Evolutionary conservation across 2,329 filamentous ascomycete genomes (phyloP).

Genomic region (Bipolaris zeicola): DNA sequence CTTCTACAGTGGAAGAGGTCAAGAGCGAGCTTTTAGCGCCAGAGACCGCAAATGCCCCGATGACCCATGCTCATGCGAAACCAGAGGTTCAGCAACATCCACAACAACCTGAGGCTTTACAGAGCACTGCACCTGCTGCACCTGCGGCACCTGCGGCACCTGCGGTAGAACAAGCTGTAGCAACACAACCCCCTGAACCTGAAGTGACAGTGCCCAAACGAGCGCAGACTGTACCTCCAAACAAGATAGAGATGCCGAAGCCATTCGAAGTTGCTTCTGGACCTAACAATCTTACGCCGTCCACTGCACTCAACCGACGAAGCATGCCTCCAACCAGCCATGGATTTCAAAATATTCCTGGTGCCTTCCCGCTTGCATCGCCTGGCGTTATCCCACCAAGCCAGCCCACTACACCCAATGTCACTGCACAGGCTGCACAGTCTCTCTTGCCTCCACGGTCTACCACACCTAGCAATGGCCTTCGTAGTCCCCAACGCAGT

Average conservation of each 20-base stretch:
- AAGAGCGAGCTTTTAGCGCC: slow-evolving; percentile 28
- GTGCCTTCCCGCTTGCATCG: slow-evolving; percentile 65
- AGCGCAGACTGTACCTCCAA: slow-evolving; percentile 28
- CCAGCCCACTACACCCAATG: slow-evolving; percentile 43
- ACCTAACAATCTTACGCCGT: neutral
- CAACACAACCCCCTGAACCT: slow-evolving; percentile 15
- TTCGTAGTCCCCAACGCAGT: slow-evolving; percentile 22
- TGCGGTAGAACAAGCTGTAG: slow-evolving; percentile 8
- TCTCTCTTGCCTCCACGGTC: slow-evolving; percentile 27
- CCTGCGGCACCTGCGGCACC: slow-evolving; percentile 5
- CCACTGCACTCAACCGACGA: slow-evolving; percentile 23
- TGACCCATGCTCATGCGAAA: slow-evolving; percentile 15
- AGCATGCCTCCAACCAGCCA: slow-evolving; percentile 35
- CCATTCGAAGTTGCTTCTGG: slow-evolving; percentile 15
- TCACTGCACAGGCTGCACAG: slow-evolving; percentile 25
- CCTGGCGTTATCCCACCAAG: slow-evolving; percentile 50
- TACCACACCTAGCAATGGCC: slow-evolving; percentile 17
- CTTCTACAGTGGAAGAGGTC: slow-evolving; percentile 49
- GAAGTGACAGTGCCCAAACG: slow-evolving; percentile 21
- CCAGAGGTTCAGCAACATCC: slow-evolving; percentile 12
- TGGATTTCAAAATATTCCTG: slow-evolving; percentile 52
- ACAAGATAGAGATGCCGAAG: slow-evolving; percentile 35
- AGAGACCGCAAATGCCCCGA: slow-evolving; percentile 20
- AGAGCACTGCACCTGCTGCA: slow-evolving; percentile 8
- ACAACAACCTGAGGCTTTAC: slow-evolving; percentile 1